Evolutionary conservation across 192 early-diverging fungal species (phyloP), one percentile per base, ranked within the genome.

Genomic region (Paraglomus occultum): DNA sequence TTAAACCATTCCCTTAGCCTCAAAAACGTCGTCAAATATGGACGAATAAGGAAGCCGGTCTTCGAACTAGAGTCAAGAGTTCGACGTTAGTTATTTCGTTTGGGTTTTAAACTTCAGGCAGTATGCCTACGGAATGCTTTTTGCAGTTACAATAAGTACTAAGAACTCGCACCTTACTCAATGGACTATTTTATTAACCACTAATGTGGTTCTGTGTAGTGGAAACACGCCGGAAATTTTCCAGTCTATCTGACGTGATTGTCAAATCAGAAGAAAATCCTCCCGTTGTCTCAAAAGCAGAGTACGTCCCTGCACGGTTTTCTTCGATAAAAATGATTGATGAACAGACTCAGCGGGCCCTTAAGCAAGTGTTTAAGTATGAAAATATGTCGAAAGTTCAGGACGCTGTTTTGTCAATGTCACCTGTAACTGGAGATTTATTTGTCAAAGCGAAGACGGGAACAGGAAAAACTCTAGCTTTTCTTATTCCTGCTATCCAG

Each of bases 391-490:
- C 93, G 61, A 80, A 87, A 71, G 94, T 96, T 5, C 96, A 98
- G 73, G 73, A 90, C 40, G 85, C 87, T 73, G 90, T 98, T n/a
- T 75, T 94, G 46, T 83, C 81, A 6, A 75, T 81, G 42, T 71
- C 93, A 42, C 91, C 92, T 18, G 84, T 88, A 20, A 77, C 83
- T 14, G 74, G 72, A 8, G 97, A 99, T 72, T 82, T 98, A 66
- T 88, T 99, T 78, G 91, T 97, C 67, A 90, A 94, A 69, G 94
- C 95, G 8, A 96, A 97, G 79, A 99, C 97, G 11, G 97, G 97
- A 72, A 97, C 95, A 0, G 97, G 97, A 50, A 99, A 99, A 77
- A 99, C 95, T 0, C 77, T 94, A 17, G 97, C 94, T n/a, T 99
- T 99, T 65, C 76, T 99, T 74, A 84, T 94, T 40, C 90, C 95